phyloP scores from a whole-genome alignment of 2,329 filamentous ascomycete genomes.

The Emericellopsis cladophorae region DNA sequence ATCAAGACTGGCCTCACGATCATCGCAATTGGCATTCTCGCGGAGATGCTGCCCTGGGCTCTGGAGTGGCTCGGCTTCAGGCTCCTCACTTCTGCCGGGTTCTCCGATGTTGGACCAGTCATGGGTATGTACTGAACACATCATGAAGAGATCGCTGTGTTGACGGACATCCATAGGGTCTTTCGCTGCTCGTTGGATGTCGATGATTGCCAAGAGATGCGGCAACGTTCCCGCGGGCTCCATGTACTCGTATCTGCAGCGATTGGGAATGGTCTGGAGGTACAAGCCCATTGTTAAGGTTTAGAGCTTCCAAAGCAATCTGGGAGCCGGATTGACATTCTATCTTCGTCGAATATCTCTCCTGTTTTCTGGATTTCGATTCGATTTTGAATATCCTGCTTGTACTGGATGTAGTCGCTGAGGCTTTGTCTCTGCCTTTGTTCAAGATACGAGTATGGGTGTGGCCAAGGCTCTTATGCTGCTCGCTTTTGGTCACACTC shows the following conservation, averaged over 20 bases:
- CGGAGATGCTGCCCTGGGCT: conserved; percentile 9
- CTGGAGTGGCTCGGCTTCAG: conserved; percentile 9
- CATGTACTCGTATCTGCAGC: conserved; percentile 10
- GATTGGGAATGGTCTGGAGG: conserved; percentile 6
- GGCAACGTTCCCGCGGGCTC: conserved; percentile 7
- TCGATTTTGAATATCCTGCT: not conserved
- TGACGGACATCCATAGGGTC: conserved; percentile 3
- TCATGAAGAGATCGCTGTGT: not conserved
- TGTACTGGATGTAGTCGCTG: not conserved
- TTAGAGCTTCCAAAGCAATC: too few relatives aligned
- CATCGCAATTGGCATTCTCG: conserved; percentile 8
- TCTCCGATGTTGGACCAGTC: not conserved
- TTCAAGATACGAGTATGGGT: too few relatives aligned
- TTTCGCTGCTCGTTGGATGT: conserved; percentile 12
- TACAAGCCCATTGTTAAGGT: not conserved
- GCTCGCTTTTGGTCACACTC: too few relatives aligned
- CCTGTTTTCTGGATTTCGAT: not conserved
- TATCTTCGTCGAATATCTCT: too few relatives aligned
- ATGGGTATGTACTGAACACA: not conserved
- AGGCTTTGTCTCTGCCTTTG: too few relatives aligned
- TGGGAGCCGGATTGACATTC: too few relatives aligned
- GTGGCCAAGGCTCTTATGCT: too few relatives aligned
- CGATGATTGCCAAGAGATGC: conserved; percentile 4
- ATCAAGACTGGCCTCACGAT: conserved; percentile 8
- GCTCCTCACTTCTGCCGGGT: conserved; percentile 7